phyloP scores from a whole-genome alignment of 306 rosid genomes.

The Luffa aegyptiaca region DNA sequence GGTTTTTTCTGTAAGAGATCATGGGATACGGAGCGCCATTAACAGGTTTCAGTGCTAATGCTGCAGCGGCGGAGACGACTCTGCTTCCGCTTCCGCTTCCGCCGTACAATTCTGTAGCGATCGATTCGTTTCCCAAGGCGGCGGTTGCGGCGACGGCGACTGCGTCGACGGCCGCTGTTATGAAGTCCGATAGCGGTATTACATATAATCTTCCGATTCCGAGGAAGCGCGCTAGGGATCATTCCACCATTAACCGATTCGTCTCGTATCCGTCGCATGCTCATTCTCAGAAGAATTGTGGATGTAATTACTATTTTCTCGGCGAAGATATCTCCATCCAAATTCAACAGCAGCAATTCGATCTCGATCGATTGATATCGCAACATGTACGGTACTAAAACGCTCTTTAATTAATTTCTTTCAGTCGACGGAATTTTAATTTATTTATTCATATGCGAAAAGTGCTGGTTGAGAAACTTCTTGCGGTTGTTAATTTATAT shows the following conservation, averaged over 20 bases:
- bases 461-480: neutral
- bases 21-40: slow-evolving; percentile 38
- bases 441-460: no score
- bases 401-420: neutral
- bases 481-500: neutral
- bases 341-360: slow-evolving; percentile 63
- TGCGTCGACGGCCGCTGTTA: neutral
- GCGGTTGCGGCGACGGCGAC: neutral
- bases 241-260: slow-evolving; percentile 3
- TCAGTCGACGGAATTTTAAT: neutral
- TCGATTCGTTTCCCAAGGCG: slow-evolving; percentile 24
- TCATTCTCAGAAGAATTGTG: slow-evolving; percentile 21
- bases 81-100: slow-evolving; percentile 6
- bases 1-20: neutral
- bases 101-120: slow-evolving; percentile 24
- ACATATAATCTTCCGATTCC: slow-evolving; percentile 4
- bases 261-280: slow-evolving; percentile 16
- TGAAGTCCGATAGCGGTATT: slow-evolving; percentile 9
- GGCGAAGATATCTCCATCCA: slow-evolving; percentile 63
- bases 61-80: slow-evolving; percentile 22
- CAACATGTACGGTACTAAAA: slow-evolving; percentile 48
- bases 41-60: slow-evolving; percentile 13
- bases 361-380: slow-evolving; percentile 41
- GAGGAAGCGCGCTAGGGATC: slow-evolving; percentile 49
- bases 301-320: slow-evolving; percentile 39